These are phyloP conservation scores for Alternaria longipes DNA, from an alignment of 2,329 filamentous ascomycete species.

Conservation along the genomic window DNA sequence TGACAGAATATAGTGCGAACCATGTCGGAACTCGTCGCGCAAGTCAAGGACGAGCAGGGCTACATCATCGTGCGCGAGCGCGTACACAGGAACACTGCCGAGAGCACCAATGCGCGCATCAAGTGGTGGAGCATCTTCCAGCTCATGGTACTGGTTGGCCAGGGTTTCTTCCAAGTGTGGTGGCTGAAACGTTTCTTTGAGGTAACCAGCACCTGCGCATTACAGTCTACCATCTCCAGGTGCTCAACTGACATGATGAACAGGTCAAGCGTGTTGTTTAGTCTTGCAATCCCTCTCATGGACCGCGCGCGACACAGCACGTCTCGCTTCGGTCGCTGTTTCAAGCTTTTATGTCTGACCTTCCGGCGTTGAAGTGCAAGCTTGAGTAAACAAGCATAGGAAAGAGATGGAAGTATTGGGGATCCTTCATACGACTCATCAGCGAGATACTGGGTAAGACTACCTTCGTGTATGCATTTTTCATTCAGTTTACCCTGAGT, in stretches of 20 bases:
- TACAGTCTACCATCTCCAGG: background rate
- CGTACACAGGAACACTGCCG: slow-evolving; percentile 96
- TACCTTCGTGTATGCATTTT: slow-evolving; percentile 9
- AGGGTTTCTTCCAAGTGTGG: slow-evolving; percentile 99
- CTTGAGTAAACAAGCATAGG: slow-evolving; percentile 3
- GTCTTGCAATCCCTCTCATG: background rate
- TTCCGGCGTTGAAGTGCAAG: slow-evolving; percentile 33
- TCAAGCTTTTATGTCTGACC: slow-evolving; percentile 10
- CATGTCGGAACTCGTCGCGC: slow-evolving; percentile 83
- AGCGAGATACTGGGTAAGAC: slow-evolving; percentile 4
- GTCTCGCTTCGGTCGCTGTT: background rate
- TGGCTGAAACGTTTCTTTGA: slow-evolving; percentile 99
- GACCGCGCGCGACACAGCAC: background rate
- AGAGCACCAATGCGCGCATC: slow-evolving; percentile 95
- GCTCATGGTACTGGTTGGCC: slow-evolving; percentile 84
- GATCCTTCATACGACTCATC: slow-evolving; percentile 8
- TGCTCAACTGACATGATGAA: slow-evolving; percentile 13
- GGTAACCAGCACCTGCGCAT: slow-evolving; percentile 55
- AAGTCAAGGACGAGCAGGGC: slow-evolving; percentile 97
- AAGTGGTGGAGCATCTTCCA: slow-evolving; percentile 99
- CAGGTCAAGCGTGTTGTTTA: slow-evolving; percentile 49
- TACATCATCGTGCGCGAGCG: slow-evolving; percentile 97
- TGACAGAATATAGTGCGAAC: slow-evolving; percentile 69
- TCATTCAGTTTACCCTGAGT: slow-evolving; percentile 2
- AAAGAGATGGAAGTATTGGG: slow-evolving; percentile 21